phyloP scores from a whole-genome alignment of 192 early-diverging fungal species.

The Allomyces arbusculus region DNA sequence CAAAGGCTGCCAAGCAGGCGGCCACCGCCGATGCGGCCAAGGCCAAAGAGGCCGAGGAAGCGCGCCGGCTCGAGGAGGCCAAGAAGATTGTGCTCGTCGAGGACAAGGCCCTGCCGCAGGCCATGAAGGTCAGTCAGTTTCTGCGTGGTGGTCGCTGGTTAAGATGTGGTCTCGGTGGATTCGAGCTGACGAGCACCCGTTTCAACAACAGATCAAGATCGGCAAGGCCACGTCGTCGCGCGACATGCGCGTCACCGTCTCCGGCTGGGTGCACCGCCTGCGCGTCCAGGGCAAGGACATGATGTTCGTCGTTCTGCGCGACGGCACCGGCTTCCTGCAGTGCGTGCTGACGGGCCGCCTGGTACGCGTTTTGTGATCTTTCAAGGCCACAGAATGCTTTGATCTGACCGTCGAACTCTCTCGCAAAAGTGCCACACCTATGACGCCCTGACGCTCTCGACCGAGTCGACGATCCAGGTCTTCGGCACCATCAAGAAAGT shows the following conservation, averaged over 20 bases:
- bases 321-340: constrained; percentile 86
- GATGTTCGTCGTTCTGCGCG: constrained; percentile 84
- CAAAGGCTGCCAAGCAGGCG: constrained; percentile 14
- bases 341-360: constrained; percentile 70
- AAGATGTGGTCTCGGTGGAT: neutral
- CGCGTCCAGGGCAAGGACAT: constrained; percentile 94
- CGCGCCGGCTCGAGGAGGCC: constrained; percentile 55
- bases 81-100: constrained; percentile 55
- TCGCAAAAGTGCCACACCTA: constrained; percentile 64
- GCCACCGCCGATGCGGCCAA: constrained; percentile 18
- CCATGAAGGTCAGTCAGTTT: constrained; percentile 37
- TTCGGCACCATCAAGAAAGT: constrained; percentile 71
- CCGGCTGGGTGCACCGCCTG: constrained; percentile 88
- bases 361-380: constrained; percentile 20
- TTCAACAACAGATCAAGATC: constrained; percentile 47
- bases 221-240: constrained; percentile 37
- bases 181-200: neutral
- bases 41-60: constrained; percentile 38
- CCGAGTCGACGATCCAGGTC: constrained; percentile 79
- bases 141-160: neutral
- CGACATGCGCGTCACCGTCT: constrained; percentile 59
- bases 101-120: constrained; percentile 49
- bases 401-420: neutral
- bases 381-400: neutral
- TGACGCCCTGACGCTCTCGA: constrained; percentile 76